Base-by-base conservation (phyloP, 1,139 yeast genomes). In the Meyerozyma sp. region DNA sequence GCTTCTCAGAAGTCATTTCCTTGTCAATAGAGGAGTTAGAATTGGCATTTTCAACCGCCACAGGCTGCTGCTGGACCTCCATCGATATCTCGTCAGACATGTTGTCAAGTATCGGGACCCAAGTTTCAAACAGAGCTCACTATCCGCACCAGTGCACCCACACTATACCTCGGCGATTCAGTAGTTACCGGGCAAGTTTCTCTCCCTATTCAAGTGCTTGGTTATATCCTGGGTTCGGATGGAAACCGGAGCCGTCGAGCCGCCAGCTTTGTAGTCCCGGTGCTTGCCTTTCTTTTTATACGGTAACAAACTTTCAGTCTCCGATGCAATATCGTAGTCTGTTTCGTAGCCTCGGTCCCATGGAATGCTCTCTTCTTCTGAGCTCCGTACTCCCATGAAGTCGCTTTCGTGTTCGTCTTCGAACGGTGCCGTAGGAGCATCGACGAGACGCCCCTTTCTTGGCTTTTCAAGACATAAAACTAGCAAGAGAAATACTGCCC, bases 341-440 rank as follows among this genome's bases (percentile, higher is more conserved):
- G 77, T 73, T 49, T 73, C 78, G 49, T 73, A 73, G 1, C 78
- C 78, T 35, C 66, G 52, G 49, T 72, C 77, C 45, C 53, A 57
- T 5, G 52, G 47, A 30, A 46, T 44, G 4, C 51, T 55, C 7
- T 53, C 55, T 10, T 59, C 60, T 6, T 66, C 68, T 34, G 60
- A 66, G 1, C 63, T 55, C 3, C 66, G 60, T 16, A 73, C 71
- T 35, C 68, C 57, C 76, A 73, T 72, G 46, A 63, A 71, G 36
- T 65, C 68, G 2, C 68, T 51, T 35, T 60, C 65, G 3, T 20
- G 23, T 2, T 35, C 30, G 23, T 14, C 47, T 46, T 35, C 45
- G 21, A 26, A 23, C 14, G 21, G 11, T 13, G 13, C 23, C 9
- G 30, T 5, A 16, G 14, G 37, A 10, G 27, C 13, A 13, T n/a